Evolutionary conservation across 257 asterid genomes (phyloP).

Genomic region (Scutellaria barbata): DNA sequence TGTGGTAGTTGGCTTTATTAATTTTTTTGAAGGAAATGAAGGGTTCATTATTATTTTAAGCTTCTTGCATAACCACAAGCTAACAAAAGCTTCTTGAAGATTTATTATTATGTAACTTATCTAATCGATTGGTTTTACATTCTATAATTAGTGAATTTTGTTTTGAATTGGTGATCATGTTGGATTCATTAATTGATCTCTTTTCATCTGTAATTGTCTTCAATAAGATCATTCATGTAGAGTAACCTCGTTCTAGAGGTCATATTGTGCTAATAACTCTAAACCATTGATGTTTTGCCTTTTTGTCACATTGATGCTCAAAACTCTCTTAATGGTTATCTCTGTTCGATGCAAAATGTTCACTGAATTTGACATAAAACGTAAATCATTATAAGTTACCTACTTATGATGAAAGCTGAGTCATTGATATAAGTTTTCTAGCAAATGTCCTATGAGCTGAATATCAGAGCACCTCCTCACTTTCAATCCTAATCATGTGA

Average conservation of each 20-base stretch:
- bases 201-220: background rate
- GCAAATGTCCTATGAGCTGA: constrained; percentile 19
- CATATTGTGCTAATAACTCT: background rate
- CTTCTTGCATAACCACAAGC: no score
- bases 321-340: constrained; percentile 4
- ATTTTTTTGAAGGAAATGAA: constrained; percentile 22
- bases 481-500: no score
- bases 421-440: background rate
- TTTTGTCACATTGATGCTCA: background rate
- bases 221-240: background rate
- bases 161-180: background rate
- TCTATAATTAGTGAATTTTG: constrained; percentile 16
- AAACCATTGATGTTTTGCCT: background rate
- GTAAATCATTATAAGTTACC: background rate
- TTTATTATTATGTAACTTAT: background rate
- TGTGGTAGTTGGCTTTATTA: no score
- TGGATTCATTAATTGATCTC: constrained; percentile 8
- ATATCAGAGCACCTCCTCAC: no score
- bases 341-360: background rate
- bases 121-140: constrained; percentile 11
- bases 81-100: constrained; percentile 7
- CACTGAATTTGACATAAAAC: background rate
- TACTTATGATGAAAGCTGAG: background rate
- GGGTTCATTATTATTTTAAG: background rate
- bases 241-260: background rate